Evolutionary conservation across 805 yeast species (phyloP).

Genomic region (Wickerhamomyces rabaulensis): DNA sequence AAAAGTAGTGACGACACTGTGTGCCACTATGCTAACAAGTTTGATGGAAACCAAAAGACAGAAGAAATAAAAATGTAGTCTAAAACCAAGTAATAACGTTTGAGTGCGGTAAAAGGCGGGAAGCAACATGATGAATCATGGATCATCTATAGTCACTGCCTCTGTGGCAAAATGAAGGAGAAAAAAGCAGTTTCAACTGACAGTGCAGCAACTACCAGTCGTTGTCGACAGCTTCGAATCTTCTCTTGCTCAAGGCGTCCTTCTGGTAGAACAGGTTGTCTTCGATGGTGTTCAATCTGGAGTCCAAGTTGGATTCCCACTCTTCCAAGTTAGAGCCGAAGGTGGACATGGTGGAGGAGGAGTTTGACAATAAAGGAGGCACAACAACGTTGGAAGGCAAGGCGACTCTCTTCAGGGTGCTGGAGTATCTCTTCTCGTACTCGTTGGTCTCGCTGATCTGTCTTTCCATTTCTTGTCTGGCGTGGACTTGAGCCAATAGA

Average conservation of each 20-base stretch:
- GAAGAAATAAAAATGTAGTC: too few species aligned
- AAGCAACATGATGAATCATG: too few species aligned
- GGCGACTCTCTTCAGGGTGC: constrained; percentile 31
- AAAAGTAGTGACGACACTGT: too few species aligned
- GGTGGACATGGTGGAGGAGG: constrained; percentile 27
- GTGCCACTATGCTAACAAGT: too few species aligned
- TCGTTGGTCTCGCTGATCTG: constrained; percentile 20
- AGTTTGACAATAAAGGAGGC: constrained; percentile 31
- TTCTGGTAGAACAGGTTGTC: constrained; percentile 17
- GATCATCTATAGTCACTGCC: too few species aligned
- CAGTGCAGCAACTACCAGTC: constrained; percentile 23
- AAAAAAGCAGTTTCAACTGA: too few species aligned
- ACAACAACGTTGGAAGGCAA: constrained; percentile 26
- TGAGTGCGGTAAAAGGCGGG: too few species aligned
- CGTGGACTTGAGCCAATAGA: constrained; percentile 8
- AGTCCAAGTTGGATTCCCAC: constrained; percentile 34
- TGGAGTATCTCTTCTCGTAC: constrained; percentile 8
- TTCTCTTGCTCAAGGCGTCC: constrained; percentile 20
- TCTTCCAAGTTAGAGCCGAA: constrained; percentile 32
- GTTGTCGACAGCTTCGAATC: constrained; percentile 21
- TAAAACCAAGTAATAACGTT: too few species aligned
- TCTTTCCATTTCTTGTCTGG: constrained; percentile 17
- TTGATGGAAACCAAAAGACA: too few species aligned
- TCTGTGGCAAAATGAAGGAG: too few species aligned
- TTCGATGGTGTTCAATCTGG: constrained; percentile 29